Evolutionary conservation across 2,329 filamentous ascomycete species (phyloP).

Genomic region (Pestalotiopsis sp.): DNA sequence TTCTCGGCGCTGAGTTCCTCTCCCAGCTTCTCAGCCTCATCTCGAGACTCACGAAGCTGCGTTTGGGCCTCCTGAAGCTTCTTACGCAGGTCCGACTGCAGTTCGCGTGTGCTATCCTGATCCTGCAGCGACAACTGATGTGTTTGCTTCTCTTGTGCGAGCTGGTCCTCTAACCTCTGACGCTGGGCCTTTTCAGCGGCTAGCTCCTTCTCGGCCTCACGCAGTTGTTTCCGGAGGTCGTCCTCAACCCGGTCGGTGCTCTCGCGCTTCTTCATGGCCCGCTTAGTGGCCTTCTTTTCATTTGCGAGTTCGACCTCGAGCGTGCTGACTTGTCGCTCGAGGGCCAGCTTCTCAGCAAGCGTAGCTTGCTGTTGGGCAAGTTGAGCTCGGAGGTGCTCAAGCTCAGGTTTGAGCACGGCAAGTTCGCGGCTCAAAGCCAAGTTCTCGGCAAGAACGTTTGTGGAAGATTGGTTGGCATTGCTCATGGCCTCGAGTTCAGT

Average conservation of each 20-base stretch:
- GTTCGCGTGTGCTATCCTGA: conserved; percentile 31
- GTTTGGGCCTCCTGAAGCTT: conserved; percentile 32
- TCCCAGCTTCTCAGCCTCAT: conserved; percentile 34
- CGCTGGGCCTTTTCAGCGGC: conserved; percentile 32
- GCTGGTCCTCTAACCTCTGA: conserved; percentile 34
- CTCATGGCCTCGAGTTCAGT: conserved; percentile 73
- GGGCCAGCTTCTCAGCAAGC: conserved; percentile 75
- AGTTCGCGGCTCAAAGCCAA: conserved; percentile 55
- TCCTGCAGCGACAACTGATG: conserved; percentile 31
- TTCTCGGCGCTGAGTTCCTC: conserved; percentile 37
- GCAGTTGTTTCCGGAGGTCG: conserved; percentile 44
- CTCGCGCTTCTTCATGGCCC: conserved; percentile 49
- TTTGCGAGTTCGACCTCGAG: conserved; percentile 82
- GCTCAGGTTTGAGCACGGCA: conserved; percentile 54
- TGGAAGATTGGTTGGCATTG: conserved; percentile 67
- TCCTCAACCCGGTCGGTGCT: conserved; percentile 42
- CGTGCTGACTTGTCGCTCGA: conserved; percentile 77
- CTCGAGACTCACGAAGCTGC: conserved; percentile 30
- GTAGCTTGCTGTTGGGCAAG: conserved; percentile 65
- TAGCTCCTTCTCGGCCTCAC: conserved; percentile 34
- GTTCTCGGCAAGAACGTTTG: conserved; percentile 67
- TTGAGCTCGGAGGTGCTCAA: conserved; percentile 59
- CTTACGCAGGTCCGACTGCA: conserved; percentile 34
- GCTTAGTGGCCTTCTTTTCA: conserved; percentile 71
- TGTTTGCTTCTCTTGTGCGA: conserved; percentile 33